Base-by-base conservation (phyloP, 2,329 filamentous ascomycete species). In the Penicillium sp. region DNA sequence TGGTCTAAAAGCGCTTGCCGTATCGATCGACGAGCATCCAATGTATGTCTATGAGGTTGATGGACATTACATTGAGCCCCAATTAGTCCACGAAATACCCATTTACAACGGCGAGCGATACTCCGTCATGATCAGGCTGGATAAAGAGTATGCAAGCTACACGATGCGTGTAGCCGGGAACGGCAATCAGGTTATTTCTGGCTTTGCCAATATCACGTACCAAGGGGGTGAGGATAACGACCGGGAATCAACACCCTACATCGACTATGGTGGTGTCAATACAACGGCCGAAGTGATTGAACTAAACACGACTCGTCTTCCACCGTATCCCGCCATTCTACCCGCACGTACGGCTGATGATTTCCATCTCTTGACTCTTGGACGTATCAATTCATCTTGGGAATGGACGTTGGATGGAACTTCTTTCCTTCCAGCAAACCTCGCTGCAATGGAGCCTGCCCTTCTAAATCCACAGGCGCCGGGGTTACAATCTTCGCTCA, bases 161-260 rank as follows among this genome's bases (percentile, higher is more conserved):
- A 50, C 47, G 6, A 55, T 57, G 12, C 47, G 52, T 5, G 52
- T 53, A 5, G 49, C 54, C 8, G 52, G 49, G 1, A 71, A 67
- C 23, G 66, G 73, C 1, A 73, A 77, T 5, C 82, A 84, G 60
- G 72, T 82, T 43, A 71, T 84, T 24, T 69, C 71, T 7, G 79
- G 76, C 1, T 71, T 72, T 28, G 80, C 77, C 0, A 66, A 73
- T 1, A 63, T 84, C 13, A 65, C 67, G 0, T 75, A 77, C 54
- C 52, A 62, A 25, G 61, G 64, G 10, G 53, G 56, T 76, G 58
- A 59, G 67, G 38, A 71, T 72, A n/a, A 65, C 66, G 0, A 53
- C 66, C 10, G 59, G 64, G 0, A 47, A 61, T 41, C 69, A 6
- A 25, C 23, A 13, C 35, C 47, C 13, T 49, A 50, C 9, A 37